These are phyloP conservation scores for Rutstroemia sp. DNA, from an alignment of 2,329 filamentous ascomycete genomes.

Conservation along the genomic window DNA sequence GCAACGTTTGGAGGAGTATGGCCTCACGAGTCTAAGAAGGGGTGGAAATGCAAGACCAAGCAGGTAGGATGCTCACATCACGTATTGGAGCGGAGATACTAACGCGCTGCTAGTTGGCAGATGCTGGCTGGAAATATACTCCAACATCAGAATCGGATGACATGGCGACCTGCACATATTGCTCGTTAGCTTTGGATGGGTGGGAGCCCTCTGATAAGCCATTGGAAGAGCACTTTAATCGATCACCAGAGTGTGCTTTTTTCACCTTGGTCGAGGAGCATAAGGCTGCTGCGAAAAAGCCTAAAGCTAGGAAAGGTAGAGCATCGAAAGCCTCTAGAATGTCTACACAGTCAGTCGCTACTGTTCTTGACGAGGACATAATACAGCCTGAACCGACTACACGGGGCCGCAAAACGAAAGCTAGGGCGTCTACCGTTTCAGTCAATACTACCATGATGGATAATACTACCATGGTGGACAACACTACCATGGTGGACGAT, in stretches of 20 bases:
- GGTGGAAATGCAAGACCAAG: constrained; percentile 83
- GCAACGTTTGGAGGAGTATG: constrained; percentile 78
- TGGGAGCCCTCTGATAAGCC: constrained; percentile 94
- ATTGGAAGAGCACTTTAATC: constrained; percentile 75
- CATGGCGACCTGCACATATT: constrained; percentile 87
- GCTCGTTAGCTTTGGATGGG: constrained; percentile 79
- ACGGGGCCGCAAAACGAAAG: no score
- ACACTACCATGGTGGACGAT: no score
- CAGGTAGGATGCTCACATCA: constrained; percentile 49
- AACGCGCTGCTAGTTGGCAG: constrained; percentile 59
- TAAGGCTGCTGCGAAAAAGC: constrained; percentile 42
- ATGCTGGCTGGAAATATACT: constrained; percentile 91
- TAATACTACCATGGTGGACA: no score
- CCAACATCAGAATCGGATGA: constrained; percentile 78
- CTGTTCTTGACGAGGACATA: constrained; percentile 39
- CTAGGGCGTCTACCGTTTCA: no score
- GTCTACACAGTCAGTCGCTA: constrained; percentile 51
- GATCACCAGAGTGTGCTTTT: constrained; percentile 75
- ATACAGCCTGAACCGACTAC: no score
- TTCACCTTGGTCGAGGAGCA: constrained; percentile 61
- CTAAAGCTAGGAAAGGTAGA: constrained; percentile 45
- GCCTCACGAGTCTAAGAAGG: constrained; percentile 83
- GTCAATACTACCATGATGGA: no score
- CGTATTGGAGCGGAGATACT: constrained; percentile 11
- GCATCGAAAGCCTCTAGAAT: constrained; percentile 64